phyloP scores from a whole-genome alignment of 2,329 filamentous ascomycete genomes.

The Davidsoniella virescens region DNA sequence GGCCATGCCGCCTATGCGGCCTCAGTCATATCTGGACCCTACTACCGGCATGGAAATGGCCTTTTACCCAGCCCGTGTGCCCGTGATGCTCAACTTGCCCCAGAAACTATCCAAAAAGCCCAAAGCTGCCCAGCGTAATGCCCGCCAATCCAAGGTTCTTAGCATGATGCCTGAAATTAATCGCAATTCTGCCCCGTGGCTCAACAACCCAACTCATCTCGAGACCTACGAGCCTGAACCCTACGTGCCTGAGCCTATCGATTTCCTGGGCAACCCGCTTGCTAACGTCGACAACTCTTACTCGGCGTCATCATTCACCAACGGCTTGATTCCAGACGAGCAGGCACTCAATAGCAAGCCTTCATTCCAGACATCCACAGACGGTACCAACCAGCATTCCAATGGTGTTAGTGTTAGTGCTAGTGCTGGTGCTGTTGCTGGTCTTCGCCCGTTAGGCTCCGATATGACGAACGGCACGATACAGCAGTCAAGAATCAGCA shows the following conservation, averaged over 20 bases:
- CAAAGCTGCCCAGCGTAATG: slow-evolving; percentile 45
- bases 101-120: slow-evolving; percentile 67
- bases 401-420: not conserved
- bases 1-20: slow-evolving; percentile 19
- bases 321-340: not conserved
- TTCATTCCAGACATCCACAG: slow-evolving; percentile 10
- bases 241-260: slow-evolving; percentile 5
- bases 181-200: slow-evolving; percentile 21
- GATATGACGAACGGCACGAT: not conserved
- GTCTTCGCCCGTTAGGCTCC: not conserved
- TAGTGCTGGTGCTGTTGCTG: not conserved
- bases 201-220: slow-evolving; percentile 16
- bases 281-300: not conserved
- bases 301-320: slow-evolving; percentile 1
- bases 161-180: slow-evolving; percentile 33
- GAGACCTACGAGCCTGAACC: slow-evolving; percentile 8
- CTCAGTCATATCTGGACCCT: slow-evolving; percentile 45
- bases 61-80: slow-evolving; percentile 89
- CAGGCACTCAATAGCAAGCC: not conserved
- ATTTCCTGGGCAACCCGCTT: slow-evolving; percentile 10
- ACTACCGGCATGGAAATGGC: slow-evolving; percentile 66
- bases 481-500: too few species aligned
- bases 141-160: slow-evolving; percentile 58
- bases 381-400: slow-evolving; percentile 3
- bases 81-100: slow-evolving; percentile 81